phyloP scores from a whole-genome alignment of 768 basidiomycete species.

The Phlebiopsis flavidoalba region DNA sequence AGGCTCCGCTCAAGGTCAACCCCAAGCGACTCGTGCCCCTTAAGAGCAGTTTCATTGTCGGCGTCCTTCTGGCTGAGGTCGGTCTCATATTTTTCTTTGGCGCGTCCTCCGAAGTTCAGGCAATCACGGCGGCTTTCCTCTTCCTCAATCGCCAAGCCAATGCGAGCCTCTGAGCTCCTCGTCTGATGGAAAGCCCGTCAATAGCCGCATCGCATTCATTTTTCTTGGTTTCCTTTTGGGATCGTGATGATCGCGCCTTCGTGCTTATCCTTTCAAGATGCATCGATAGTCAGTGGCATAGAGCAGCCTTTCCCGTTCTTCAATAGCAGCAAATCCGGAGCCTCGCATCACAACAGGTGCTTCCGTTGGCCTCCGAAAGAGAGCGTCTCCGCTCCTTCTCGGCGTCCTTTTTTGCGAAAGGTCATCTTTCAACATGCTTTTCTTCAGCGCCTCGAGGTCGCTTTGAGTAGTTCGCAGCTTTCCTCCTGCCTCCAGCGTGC shows the following conservation, averaged over 20 bases:
- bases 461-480: neutral
- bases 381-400: too few relatives aligned
- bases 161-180: too few relatives aligned
- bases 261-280: neutral
- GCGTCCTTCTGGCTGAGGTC: neutral
- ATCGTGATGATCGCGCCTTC: neutral
- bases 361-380: too few relatives aligned
- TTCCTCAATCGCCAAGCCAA: neutral
- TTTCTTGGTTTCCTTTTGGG: too few relatives aligned
- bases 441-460: neutral
- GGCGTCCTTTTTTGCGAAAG: too few relatives aligned
- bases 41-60: neutral
- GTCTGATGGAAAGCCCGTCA: too few relatives aligned
- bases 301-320: constrained; percentile 1
- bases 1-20: neutral
- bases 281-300: neutral
- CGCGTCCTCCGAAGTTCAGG: neutral
- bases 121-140: neutral
- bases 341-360: too few relatives aligned
- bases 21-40: too few relatives aligned
- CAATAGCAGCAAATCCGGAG: neutral
- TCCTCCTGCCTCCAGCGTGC: neutral
- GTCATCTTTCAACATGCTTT: neutral
- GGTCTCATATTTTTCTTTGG: neutral
- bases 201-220: too few relatives aligned